These are phyloP conservation scores for Pseudocercospora macadamiae DNA, from an alignment of 2,329 filamentous ascomycete genomes.

Conservation along the genomic window DNA sequence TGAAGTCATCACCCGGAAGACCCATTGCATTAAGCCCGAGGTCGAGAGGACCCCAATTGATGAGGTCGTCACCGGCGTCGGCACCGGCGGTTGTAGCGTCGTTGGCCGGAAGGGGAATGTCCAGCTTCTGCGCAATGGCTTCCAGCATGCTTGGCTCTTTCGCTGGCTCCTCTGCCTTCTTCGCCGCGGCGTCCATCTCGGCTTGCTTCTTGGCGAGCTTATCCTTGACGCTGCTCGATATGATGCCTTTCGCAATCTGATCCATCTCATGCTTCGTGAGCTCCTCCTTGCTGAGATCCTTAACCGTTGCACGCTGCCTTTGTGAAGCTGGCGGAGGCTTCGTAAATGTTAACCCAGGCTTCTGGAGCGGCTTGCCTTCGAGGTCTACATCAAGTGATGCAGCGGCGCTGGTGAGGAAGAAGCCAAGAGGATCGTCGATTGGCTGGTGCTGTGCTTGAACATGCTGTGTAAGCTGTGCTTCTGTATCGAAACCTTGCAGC, in stretches of 20 bases:
- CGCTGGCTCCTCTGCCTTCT: slow-evolving; percentile 19
- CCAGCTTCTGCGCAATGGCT: slow-evolving; percentile 34
- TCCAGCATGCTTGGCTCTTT: slow-evolving; percentile 37
- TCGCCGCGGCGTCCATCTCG: slow-evolving; percentile 22
- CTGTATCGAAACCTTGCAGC: slow-evolving; percentile 57
- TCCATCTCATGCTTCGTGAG: slow-evolving; percentile 19
- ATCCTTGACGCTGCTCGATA: slow-evolving; percentile 16
- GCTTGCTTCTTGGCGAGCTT: slow-evolving; percentile 26
- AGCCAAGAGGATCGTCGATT: slow-evolving; percentile 60
- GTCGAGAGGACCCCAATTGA: slow-evolving; percentile 17
- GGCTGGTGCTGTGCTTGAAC: slow-evolving; percentile 56
- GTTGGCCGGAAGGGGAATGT: slow-evolving; percentile 11
- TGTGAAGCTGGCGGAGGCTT: slow-evolving; percentile 6
- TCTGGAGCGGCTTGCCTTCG: slow-evolving; percentile 41
- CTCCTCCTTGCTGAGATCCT: slow-evolving; percentile 22
- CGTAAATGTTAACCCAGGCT: slow-evolving; percentile 30
- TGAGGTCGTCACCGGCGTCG: slow-evolving; percentile 8
- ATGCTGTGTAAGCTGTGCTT: slow-evolving; percentile 54
- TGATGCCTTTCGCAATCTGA: slow-evolving; percentile 17
- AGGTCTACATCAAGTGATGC: slow-evolving; percentile 51
- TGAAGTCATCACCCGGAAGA: slow-evolving; percentile 8
- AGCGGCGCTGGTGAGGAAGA: slow-evolving; percentile 56
- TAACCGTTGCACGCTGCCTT: slow-evolving; percentile 20
- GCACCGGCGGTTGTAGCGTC: slow-evolving; percentile 8
- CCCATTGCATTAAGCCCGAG: slow-evolving; percentile 13